phyloP scores from a whole-genome alignment of 257 asterid genomes.

The Galeopsis tetrahit region DNA sequence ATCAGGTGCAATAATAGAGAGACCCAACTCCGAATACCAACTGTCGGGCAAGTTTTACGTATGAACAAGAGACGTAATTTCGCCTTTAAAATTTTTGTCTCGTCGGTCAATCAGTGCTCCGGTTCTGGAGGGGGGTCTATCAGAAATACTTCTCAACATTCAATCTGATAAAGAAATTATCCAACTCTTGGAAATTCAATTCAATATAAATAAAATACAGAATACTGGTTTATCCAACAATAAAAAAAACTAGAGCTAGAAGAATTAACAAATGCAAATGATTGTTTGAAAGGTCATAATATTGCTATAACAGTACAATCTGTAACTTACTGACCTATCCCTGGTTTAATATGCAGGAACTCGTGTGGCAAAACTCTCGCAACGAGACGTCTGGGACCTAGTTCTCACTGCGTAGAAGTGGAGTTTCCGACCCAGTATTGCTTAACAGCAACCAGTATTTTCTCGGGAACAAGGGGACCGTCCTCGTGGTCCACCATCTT shows the following conservation, averaged over 20 bases:
- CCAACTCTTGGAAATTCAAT: too few species aligned
- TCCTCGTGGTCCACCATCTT: conserved; percentile 94
- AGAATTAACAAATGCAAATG: conserved; percentile 28
- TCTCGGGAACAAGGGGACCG: conserved; percentile 89
- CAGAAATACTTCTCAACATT: too few species aligned
- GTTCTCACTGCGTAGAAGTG: conserved; percentile 46
- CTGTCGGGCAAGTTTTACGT: conserved; percentile 35
- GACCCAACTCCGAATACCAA: conserved; percentile 25
- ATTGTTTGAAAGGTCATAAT: conserved; percentile 24
- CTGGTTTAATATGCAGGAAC: conserved; percentile 23
- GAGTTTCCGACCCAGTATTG: conserved; percentile 91
- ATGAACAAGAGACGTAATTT: conserved; percentile 29
- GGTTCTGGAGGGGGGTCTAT: too few species aligned
- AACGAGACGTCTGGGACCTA: too few species aligned
- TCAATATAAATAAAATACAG: not conserved
- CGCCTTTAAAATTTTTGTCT: conserved; percentile 30
- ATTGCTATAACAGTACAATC: conserved; percentile 30
- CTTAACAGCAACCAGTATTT: conserved; percentile 81
- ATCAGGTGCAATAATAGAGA: conserved; percentile 31
- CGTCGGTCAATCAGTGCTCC: conserved; percentile 19
- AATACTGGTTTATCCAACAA: not conserved
- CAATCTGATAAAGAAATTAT: too few species aligned
- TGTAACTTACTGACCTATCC: conserved; percentile 36
- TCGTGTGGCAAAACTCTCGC: conserved; percentile 12
- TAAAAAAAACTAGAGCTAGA: conserved; percentile 7